Evolutionary conservation across 768 basidiomycete genomes (phyloP), one percentile per base, ranked within the genome.

Genomic region (Russula ochroleuca): DNA sequence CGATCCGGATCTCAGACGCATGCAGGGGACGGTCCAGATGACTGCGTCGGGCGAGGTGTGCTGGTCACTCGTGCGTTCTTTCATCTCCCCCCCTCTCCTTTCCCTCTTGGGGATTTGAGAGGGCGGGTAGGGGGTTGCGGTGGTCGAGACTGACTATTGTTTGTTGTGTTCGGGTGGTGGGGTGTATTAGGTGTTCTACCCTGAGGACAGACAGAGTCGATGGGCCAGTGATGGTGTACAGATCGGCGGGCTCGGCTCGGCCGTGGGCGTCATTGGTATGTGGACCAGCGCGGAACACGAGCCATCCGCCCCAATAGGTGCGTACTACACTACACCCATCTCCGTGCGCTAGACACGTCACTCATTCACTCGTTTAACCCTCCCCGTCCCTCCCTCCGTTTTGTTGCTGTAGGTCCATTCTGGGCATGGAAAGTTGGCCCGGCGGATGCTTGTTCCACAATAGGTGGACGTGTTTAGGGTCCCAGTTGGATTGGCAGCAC

Each of bases 201-300:
- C 69, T 19, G 74, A 74, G 14, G 72, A 77, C 19, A 69, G 70
- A 21, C 63, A 63, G 5, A 74, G 78, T 0, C 78, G 83, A 64
- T 85, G 84, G 84, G 72, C 75, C 1, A 79, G 77, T 13, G 84
- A 86, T 63, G 81, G 78, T 19, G 73, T 85, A 0, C 84, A 86
- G 63, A 70, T 85, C 13, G 85, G 85, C 14, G 79, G 78, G 2
- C 72, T 81, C 15, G 82, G 82, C 7, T 81, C 81, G 21, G 78
- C 78, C 0, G 68, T 77, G 21, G 85, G 85, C 11, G 70, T 83
- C 2, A 73, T 86, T 1, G 84, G 83, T 9, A 68, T 79, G 74
- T 85, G 83, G 83, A 84, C 84, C 0, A 81, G 81, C 9, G 79
- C 78, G 15, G 69, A 69, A n/a, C 84, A 85, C 66, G 79, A 79